These are phyloP conservation scores for Ecytonucleospora hepatopenaei DNA, from an alignment of 371 early-diverging fungal species.

Conservation along the genomic window DNA sequence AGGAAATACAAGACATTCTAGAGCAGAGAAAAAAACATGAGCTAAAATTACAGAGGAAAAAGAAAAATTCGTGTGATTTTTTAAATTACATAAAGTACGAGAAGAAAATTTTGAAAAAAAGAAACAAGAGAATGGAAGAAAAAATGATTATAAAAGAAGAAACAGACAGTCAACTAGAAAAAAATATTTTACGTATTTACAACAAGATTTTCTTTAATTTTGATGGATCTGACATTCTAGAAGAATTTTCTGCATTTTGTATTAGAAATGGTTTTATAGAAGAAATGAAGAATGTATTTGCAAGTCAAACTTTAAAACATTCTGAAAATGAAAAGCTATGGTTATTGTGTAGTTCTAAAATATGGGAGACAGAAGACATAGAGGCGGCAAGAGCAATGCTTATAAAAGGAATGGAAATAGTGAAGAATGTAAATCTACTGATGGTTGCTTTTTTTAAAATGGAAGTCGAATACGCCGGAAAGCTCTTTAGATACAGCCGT, in stretches of 20 bases:
- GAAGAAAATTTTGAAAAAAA: conserved; percentile 23
- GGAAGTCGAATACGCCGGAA: conserved; percentile 22
- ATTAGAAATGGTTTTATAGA: conserved; percentile 20
- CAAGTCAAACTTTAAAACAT: conserved; percentile 24
- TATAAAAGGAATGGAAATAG: conserved; percentile 27
- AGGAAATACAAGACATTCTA: conserved; percentile 34
- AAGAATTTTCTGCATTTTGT: conserved; percentile 25
- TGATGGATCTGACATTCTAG: conserved; percentile 23
- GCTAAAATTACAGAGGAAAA: conserved; percentile 23
- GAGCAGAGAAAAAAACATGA: conserved; percentile 26
- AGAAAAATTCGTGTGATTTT: conserved; percentile 36
- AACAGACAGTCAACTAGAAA: conserved; percentile 15
- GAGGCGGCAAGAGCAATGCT: conserved; percentile 29
- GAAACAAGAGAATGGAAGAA: conserved; percentile 31
- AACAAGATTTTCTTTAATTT: conserved; percentile 26
- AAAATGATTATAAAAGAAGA: neutral
- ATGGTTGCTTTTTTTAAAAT: conserved; percentile 42
- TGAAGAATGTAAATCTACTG: conserved; percentile 9
- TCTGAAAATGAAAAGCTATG: conserved; percentile 32
- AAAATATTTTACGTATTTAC: conserved; percentile 32
- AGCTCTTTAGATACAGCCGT: neutral
- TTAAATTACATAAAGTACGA: conserved; percentile 41
- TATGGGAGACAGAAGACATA: conserved; percentile 31
- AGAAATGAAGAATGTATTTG: conserved; percentile 30
- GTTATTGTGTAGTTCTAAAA: conserved; percentile 35